Conservation (phyloP, 106 monocot genomes). For the Acanthochlamys bracteata region DNA sequence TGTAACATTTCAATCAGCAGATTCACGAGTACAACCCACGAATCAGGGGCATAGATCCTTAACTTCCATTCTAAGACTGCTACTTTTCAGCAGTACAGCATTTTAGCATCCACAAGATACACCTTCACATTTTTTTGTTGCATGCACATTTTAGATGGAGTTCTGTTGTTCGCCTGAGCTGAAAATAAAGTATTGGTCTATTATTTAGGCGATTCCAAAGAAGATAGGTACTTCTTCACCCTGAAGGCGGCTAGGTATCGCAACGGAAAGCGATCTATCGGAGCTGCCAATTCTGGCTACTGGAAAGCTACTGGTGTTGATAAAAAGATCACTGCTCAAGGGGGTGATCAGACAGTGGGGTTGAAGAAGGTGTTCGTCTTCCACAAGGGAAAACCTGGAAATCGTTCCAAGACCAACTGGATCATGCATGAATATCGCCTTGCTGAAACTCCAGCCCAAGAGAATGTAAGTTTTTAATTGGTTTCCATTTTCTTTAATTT, state of each 20-base stretch:
- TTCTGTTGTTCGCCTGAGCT: neutral
- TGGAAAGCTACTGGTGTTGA: conserved; percentile 54
- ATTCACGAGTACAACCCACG: too few relatives aligned
- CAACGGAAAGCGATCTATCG: conserved; percentile 2
- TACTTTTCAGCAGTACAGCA: too few relatives aligned
- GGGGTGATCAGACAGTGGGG: conserved; percentile 26
- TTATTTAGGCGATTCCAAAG: conserved; percentile 21
- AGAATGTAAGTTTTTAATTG: conserved; percentile 12
- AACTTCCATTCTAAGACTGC: too few relatives aligned
- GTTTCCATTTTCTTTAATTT: neutral
- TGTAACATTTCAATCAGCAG: too few relatives aligned
- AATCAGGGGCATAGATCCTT: too few relatives aligned
- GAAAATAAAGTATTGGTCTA: neutral
- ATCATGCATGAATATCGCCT: conserved; percentile 69
- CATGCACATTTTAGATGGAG: neutral
- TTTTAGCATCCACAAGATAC: too few relatives aligned
- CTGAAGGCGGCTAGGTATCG: conserved; percentile 14
- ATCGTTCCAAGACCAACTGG: conserved; percentile 30
- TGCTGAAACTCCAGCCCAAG: neutral
- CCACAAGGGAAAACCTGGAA: conserved; percentile 22
- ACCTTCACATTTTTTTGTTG: neutral
- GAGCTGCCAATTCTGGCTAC: conserved; percentile 35
- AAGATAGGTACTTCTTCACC: conserved; percentile 54
- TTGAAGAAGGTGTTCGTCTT: conserved; percentile 46
- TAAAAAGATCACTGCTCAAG: conserved; percentile 8